Base-by-base conservation (phyloP, 2,329 filamentous ascomycete genomes). In the Chaetomiaceae sp. region DNA sequence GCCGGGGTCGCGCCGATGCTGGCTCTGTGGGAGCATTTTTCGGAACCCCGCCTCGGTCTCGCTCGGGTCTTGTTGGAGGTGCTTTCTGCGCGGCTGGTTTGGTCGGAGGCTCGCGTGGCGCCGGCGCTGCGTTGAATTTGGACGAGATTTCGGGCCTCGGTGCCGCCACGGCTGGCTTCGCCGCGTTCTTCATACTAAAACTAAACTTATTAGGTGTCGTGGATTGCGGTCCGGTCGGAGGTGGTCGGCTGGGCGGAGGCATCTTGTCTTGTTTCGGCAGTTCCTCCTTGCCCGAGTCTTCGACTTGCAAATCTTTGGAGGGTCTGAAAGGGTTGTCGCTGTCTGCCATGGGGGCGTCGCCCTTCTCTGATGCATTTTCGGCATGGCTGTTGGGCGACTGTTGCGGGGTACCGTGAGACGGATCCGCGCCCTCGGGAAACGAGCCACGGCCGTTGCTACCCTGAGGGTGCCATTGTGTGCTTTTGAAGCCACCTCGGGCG, bases 121-220 rank as follows among this genome's bases (percentile, higher is more conserved):
- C 70, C 17, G 83, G 75, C 3, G 77, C 74, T 19, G 83, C 80
- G 64, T 86, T 92, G 50, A 85, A 77, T 60, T 84, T 85, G 57
- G 82, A 79, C 0, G 82, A 83, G 47, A 85, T 85, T 58, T 85
- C 82, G 2, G 77, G 79, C 56, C 85, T 83, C 3, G 81, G 81
- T 12, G 74, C 73, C 8, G 81, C 70, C 13, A 79, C 70, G 2
- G 75, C 68, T 7, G 76, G 71, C 59, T 85, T 85, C 10, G 75
- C 77, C 37, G 86, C 79, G 9, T 84, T 79, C 66, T 96, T 96
- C 68, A 97, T 89, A 1, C 90, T 89, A 66, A 97, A 97, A 66
- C 89, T 95, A 63, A 96, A 95, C 69, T 92, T 93, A 39, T 82
- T 82, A 48, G 60, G 48, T 16, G 71, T 69, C 30, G 76, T 71